Conservation (phyloP, 2,329 filamentous ascomycete genomes). For the Macrophomina pseudophaseolina region DNA sequence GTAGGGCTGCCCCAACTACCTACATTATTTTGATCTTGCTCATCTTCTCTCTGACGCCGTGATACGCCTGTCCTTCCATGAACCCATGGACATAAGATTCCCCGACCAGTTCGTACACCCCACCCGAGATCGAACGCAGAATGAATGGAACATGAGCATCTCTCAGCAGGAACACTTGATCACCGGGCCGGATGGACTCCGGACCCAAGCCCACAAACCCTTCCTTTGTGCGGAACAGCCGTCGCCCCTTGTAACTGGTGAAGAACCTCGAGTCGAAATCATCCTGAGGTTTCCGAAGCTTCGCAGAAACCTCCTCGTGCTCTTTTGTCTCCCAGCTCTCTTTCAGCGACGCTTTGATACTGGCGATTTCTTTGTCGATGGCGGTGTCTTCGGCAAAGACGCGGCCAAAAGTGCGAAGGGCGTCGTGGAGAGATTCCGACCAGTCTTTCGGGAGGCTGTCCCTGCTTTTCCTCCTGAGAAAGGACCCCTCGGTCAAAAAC, state of each 20-base stretch:
- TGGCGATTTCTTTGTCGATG: neutral
- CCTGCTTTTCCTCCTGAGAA: neutral
- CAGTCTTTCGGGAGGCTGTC: neutral
- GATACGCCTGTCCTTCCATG: neutral
- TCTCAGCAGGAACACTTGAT: neutral
- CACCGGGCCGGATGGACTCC: neutral
- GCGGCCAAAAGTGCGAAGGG: neutral
- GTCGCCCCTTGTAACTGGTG: neutral
- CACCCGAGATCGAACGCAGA: neutral
- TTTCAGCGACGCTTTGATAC: neutral
- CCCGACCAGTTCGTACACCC: neutral
- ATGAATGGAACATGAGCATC: neutral
- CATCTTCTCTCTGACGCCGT: neutral
- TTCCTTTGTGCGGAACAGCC: neutral
- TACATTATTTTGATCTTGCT: neutral
- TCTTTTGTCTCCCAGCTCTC: neutral
- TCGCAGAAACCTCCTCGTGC: neutral
- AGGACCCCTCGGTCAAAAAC: neutral
- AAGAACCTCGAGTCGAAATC: neutral
- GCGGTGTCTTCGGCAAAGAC: neutral
- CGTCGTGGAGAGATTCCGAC: neutral
- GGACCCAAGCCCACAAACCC: neutral
- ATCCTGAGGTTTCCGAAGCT: neutral
- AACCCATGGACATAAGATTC: neutral
- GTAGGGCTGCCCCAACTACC: too few species aligned